Conservation (phyloP, 306 rosid genomes). For the Glycine soja region DNA sequence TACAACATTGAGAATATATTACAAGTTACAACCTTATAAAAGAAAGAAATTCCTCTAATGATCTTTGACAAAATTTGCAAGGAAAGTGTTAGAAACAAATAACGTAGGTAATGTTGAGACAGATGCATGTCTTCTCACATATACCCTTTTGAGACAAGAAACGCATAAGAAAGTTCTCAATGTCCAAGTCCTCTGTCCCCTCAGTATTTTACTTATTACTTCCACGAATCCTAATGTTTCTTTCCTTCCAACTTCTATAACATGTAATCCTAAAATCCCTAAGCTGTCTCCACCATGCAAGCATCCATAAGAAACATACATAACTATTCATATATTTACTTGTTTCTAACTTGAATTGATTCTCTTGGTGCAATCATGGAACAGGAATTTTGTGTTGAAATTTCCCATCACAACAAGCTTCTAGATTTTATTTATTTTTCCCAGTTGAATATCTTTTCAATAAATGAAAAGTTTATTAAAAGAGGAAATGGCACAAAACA, state of each 20-base stretch:
- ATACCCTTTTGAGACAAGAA: constrained; percentile 17
- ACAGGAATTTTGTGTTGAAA: constrained; percentile 18
- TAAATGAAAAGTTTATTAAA: neutral
- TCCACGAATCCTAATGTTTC: constrained; percentile 13
- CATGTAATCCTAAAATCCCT: constrained; percentile 25
- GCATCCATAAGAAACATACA: constrained; percentile 19
- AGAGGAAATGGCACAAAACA: constrained; percentile 20
- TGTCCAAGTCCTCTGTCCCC: constrained; percentile 12
- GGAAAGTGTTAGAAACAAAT: constrained; percentile 33
- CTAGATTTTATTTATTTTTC: constrained; percentile 16
- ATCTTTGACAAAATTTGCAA: constrained; percentile 15
- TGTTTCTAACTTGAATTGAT: constrained; percentile 20
- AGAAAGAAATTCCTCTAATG: constrained; percentile 27
- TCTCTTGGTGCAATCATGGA: constrained; percentile 14
- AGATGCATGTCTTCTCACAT: constrained; percentile 13
- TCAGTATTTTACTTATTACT: constrained; percentile 22
- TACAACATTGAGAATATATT: constrained; percentile 51
- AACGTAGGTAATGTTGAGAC: constrained; percentile 13
- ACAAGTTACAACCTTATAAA: constrained; percentile 43
- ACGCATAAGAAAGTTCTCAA: constrained; percentile 20
- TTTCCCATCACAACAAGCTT: constrained; percentile 19
- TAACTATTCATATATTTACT: neutral
- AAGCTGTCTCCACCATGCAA: neutral
- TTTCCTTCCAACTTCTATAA: constrained; percentile 30
- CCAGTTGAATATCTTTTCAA: neutral